A percentile compares a stretch with the other conserved stretches of the same genome.
phyloP scores from a whole-genome alignment of 2,329 filamentous ascomycete species.

The Colletotrichum tropicale region DNA sequence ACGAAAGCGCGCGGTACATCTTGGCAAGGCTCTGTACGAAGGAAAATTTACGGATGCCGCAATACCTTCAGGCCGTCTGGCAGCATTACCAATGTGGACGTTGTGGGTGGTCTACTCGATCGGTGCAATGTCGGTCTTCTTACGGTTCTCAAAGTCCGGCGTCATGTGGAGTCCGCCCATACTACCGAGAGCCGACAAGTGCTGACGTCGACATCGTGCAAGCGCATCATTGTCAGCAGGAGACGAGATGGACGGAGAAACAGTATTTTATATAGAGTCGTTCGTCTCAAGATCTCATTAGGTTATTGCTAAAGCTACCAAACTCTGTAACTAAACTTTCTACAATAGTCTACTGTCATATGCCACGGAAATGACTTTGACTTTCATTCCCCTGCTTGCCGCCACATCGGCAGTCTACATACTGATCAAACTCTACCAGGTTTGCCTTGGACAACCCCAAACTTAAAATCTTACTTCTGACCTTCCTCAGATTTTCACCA shows the following conservation, averaged over 20 bases:
- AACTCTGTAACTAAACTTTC: not conserved
- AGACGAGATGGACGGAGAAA: not conserved
- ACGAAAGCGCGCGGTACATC: not conserved
- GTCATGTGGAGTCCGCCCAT: not conserved
- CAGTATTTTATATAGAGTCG: not conserved
- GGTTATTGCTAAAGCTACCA: not conserved
- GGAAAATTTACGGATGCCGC: not conserved
- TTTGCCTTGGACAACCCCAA: not conserved
- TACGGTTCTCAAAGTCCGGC: not conserved
- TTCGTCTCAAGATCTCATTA: not conserved
- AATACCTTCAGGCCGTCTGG: not conserved
- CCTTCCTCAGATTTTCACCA: not conserved
- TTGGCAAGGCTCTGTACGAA: not conserved
- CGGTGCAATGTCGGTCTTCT: not conserved
- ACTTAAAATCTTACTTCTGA: not conserved
- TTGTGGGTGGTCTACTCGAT: not conserved
- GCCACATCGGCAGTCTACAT: not conserved
- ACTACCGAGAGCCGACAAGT: not conserved
- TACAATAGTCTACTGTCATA: not conserved
- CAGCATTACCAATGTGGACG: not conserved
- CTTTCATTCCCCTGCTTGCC: not conserved
- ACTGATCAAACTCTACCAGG: not conserved
- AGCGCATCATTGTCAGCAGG: not conserved
- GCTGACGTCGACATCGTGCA: not conserved
- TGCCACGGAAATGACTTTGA: not conserved